Conservation (phyloP, 176 grass and related monocot genomes). For the Paspalum notatum region DNA sequence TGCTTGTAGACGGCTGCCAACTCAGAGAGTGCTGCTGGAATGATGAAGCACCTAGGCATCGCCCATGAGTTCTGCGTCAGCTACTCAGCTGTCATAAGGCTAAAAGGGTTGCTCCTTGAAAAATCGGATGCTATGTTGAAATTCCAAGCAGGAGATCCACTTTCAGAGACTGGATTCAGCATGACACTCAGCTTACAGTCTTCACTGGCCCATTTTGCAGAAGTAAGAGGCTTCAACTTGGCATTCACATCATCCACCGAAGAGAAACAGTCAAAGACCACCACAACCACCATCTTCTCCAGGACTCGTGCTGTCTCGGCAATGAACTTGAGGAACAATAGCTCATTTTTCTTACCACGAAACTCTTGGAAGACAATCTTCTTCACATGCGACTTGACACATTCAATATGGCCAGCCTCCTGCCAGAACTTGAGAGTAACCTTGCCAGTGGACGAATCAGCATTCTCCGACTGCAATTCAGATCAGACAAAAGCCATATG, state of each 20-base stretch:
- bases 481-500: background rate
- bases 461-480: background rate
- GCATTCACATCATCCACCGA: background rate
- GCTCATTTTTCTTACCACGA: background rate
- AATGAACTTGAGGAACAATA: conserved; percentile 6
- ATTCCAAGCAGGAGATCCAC: background rate
- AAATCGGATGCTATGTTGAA: background rate
- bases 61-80: background rate
- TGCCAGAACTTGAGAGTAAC: conserved; percentile 5
- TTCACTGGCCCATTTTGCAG: conserved; percentile 11
- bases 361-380: conserved; percentile 1
- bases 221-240: conserved; percentile 5
- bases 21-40: background rate
- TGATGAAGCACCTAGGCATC: background rate
- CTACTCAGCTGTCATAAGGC: background rate
- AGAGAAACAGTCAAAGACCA: background rate
- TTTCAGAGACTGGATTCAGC: background rate
- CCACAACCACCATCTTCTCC: conserved; percentile 11
- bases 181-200: conserved; percentile 5
- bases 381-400: background rate
- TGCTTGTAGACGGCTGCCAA: background rate
- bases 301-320: background rate
- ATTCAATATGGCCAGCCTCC: background rate
- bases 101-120: background rate
- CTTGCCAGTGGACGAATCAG: background rate